Percentiles rank a stretch among this genome's conserved stretches.
Conservation (phyloP, 2,329 filamentous ascomycete species). For the Diplocarpon mali region DNA sequence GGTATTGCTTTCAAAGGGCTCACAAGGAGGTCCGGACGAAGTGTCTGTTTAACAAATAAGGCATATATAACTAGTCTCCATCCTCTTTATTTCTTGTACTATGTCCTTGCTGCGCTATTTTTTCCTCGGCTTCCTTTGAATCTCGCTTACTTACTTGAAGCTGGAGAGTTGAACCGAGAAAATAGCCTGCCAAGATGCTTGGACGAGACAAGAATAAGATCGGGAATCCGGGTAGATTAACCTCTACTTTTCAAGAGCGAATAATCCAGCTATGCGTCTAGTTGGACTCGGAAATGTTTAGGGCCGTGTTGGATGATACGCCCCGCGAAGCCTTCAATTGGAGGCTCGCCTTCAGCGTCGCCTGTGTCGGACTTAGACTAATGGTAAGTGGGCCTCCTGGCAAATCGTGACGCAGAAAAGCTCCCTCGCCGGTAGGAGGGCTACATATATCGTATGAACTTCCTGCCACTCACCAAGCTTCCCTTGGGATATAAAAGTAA, state of each 20-base stretch:
- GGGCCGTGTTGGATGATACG: constrained; percentile 24
- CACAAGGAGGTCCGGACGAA: too few relatives aligned
- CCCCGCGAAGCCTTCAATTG: constrained; percentile 27
- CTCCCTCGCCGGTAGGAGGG: constrained; percentile 10
- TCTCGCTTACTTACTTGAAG: neutral
- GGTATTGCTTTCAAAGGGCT: too few relatives aligned
- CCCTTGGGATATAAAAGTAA: constrained; percentile 15
- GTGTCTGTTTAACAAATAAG: too few relatives aligned
- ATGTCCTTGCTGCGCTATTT: neutral
- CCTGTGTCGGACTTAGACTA: constrained; percentile 20
- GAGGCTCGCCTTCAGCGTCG: constrained; percentile 22
- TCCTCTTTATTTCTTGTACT: neutral
- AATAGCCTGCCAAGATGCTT: too few relatives aligned
- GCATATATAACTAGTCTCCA: neutral
- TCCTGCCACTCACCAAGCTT: neutral
- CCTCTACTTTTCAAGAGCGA: too few relatives aligned
- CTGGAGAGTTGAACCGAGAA: too few relatives aligned
- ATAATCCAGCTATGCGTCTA: neutral
- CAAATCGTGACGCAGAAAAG: constrained; percentile 24
- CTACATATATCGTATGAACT: constrained; percentile 4
- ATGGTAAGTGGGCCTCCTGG: constrained; percentile 2
- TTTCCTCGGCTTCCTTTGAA: neutral
- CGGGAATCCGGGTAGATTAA: constrained; percentile 8
- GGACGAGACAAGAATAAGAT: constrained; percentile 3
- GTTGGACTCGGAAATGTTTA: constrained; percentile 22